These are phyloP conservation scores for Russula sp. DNA, from an alignment of 768 basidiomycete genomes.

Conservation along the genomic window DNA sequence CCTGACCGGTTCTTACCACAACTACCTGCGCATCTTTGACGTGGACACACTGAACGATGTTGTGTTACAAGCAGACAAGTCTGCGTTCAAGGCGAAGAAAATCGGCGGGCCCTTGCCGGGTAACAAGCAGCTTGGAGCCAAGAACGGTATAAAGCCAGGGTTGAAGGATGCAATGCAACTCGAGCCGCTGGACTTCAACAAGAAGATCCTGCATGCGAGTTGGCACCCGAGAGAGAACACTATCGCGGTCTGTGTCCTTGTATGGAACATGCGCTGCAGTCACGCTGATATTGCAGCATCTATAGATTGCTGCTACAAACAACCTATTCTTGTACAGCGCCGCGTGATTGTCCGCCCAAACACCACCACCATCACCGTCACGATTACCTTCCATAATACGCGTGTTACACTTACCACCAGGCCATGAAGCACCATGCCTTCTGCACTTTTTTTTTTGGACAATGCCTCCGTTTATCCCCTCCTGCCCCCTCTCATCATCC, in stretches of 20 bases:
- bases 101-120: slow-evolving; percentile 80
- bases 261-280: background rate
- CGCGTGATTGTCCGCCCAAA: slow-evolving; percentile 29
- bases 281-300: background rate
- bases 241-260: slow-evolving; percentile 66
- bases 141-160: slow-evolving; percentile 73
- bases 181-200: slow-evolving; percentile 87
- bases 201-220: slow-evolving; percentile 92
- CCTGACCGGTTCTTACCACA: slow-evolving; percentile 99
- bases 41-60: slow-evolving; percentile 78
- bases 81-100: slow-evolving; percentile 99
- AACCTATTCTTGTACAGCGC: slow-evolving; percentile 86
- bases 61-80: slow-evolving; percentile 96
- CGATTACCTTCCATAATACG: background rate
- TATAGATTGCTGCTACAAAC: slow-evolving; percentile 92
- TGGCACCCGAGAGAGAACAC: slow-evolving; percentile 99
- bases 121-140: slow-evolving; percentile 47
- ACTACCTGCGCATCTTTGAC: slow-evolving; percentile 99
- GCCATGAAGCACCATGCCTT: background rate
- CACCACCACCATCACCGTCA: background rate
- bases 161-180: slow-evolving; percentile 83
- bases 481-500: background rate
- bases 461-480: slow-evolving; percentile 8
- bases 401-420: slow-evolving; percentile 1
- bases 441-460: slow-evolving; percentile 16